Percentiles rank a stretch among this genome's conserved stretches.
phyloP scores from a whole-genome alignment of 164 flowering plant genomes.

The Vitis rupestris region DNA sequence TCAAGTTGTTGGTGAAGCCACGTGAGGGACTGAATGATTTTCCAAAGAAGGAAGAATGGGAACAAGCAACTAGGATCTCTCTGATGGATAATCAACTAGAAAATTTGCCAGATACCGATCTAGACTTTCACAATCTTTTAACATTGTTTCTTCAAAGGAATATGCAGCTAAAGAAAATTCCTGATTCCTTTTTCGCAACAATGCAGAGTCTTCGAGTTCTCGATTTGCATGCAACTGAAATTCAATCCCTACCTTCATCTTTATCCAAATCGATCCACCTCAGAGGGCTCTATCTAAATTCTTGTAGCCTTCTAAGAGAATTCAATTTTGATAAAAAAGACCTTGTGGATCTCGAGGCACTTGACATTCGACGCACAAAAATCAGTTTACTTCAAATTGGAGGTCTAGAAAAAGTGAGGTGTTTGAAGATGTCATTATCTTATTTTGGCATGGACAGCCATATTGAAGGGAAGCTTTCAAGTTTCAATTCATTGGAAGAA shows the following conservation, averaged over 20 bases:
- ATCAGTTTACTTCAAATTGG: neutral
- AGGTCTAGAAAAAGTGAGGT: neutral
- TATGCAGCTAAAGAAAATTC: conserved; percentile 5
- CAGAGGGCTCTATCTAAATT: conserved; percentile 19
- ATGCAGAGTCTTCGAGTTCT: conserved; percentile 26
- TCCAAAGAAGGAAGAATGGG: conserved; percentile 17
- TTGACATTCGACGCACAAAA: conserved; percentile 11
- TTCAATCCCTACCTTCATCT: conserved; percentile 23
- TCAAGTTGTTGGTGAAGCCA: conserved; percentile 13
- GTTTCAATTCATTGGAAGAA: conserved; percentile 16
- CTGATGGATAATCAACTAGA: conserved; percentile 10
- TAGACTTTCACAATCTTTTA: conserved; percentile 11
- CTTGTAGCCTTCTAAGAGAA: neutral
- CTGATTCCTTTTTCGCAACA: conserved; percentile 13
- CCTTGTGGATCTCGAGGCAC: neutral
- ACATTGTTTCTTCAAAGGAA: conserved; percentile 27
- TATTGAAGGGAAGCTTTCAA: neutral
- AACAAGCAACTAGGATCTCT: conserved; percentile 14
- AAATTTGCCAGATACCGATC: conserved; percentile 14
- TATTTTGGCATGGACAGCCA: neutral
- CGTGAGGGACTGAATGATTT: neutral
- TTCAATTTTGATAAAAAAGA: neutral
- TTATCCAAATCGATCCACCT: conserved; percentile 12
- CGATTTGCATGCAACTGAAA: conserved; percentile 14
- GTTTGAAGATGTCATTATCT: conserved; percentile 14